These are phyloP conservation scores for Rhododendron simsii DNA, from an alignment of 148 eudicot species.

Conservation along the genomic window DNA sequence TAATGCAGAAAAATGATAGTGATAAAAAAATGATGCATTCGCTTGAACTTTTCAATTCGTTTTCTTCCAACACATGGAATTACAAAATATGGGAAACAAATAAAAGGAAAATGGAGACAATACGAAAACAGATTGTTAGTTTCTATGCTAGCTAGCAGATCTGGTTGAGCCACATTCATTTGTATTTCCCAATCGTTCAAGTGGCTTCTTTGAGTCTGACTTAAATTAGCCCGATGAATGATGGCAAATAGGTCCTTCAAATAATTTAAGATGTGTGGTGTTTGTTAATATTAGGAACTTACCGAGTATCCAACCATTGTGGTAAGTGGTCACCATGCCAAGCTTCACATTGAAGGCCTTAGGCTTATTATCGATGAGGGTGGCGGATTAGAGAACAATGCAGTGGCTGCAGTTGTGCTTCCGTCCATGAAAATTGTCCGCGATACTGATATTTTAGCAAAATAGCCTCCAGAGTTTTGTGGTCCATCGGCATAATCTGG, in stretches of 20 bases:
- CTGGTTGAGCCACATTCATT: background rate
- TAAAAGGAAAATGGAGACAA: background rate
- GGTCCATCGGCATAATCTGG: background rate
- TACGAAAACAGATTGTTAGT: background rate
- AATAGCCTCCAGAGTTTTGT: background rate
- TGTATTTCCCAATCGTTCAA: background rate
- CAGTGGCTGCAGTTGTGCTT: conserved; percentile 77
- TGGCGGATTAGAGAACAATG: conserved; percentile 60
- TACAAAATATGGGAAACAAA: background rate
- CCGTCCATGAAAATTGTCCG: conserved; percentile 70
- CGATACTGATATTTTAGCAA: conserved; percentile 42
- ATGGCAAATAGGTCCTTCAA: background rate
- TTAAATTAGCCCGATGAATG: background rate
- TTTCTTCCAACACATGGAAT: background rate
- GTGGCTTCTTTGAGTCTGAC: background rate
- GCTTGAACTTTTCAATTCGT: background rate
- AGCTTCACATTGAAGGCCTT: conserved; percentile 70
- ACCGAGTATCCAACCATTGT: conserved; percentile 46
- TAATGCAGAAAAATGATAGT: background rate
- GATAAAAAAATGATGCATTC: background rate
- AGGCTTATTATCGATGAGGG: conserved; percentile 83
- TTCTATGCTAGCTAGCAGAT: background rate
- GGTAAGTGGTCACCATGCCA: conserved; percentile 93
- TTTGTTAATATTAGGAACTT: conserved; percentile 44
- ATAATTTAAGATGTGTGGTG: background rate